Conservation (phyloP, 331 rosid species). For the Dryas integrifolia region DNA sequence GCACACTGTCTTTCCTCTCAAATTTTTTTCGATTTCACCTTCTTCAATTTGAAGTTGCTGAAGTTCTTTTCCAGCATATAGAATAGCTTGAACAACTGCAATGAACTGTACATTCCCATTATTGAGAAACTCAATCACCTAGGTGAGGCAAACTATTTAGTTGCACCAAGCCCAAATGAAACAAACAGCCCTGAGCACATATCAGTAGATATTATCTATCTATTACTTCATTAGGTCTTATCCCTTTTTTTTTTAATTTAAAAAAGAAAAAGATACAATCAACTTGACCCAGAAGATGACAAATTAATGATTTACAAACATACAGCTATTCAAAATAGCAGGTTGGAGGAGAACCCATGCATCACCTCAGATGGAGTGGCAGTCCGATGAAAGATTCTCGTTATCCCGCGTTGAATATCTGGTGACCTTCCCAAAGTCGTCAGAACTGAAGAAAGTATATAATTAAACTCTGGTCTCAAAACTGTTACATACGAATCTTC, state of each 20-base stretch:
- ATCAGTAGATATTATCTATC: slow-evolving; percentile 1
- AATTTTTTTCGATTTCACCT: slow-evolving; percentile 28
- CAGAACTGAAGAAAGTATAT: slow-evolving; percentile 68
- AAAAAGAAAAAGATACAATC: background rate
- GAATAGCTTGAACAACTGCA: slow-evolving; percentile 77
- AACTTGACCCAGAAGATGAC: background rate
- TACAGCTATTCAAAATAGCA: slow-evolving; percentile 15
- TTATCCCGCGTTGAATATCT: slow-evolving; percentile 89
- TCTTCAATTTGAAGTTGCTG: slow-evolving; percentile 61
- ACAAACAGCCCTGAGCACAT: background rate
- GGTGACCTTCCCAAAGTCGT: slow-evolving; percentile 63
- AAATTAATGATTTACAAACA: background rate
- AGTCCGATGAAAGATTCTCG: slow-evolving; percentile 80
- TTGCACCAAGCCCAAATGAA: slow-evolving; percentile 16
- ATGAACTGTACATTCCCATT: slow-evolving; percentile 50
- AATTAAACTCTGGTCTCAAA: slow-evolving; percentile 45
- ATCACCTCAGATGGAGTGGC: slow-evolving; percentile 87
- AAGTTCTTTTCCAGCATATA: slow-evolving; percentile 78
- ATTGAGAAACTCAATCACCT: slow-evolving; percentile 19
- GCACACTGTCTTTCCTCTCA: slow-evolving; percentile 28
- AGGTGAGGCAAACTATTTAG: slow-evolving; percentile 6
- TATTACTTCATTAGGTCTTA: background rate
- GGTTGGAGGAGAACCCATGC: slow-evolving; percentile 18
- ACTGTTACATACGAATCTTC: slow-evolving; percentile 43
- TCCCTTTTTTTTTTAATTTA: too few relatives aligned